These are phyloP conservation scores for Cornus kousa DNA, from an alignment of 148 eudicot species.

Conservation along the genomic window DNA sequence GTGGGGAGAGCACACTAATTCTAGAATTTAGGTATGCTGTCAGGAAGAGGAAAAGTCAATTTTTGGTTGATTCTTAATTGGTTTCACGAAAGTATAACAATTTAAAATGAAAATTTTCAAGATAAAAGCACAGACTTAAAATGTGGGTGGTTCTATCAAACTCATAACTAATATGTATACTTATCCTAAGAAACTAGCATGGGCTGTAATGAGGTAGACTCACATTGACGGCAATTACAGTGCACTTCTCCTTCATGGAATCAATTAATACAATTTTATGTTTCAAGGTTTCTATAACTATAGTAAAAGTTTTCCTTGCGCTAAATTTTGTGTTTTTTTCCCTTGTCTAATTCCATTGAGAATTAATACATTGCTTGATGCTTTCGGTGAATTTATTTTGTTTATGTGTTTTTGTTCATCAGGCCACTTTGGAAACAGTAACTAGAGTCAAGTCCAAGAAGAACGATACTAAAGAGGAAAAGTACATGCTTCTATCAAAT, in stretches of 20 bases:
- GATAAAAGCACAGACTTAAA: not conserved
- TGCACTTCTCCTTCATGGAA: not conserved
- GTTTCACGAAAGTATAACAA: too few species aligned
- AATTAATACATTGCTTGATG: not conserved
- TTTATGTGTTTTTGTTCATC: conserved; percentile 18
- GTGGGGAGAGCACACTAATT: not conserved
- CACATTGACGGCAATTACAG: not conserved
- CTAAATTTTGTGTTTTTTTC: conserved; percentile 3
- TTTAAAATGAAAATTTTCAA: too few species aligned
- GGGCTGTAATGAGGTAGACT: not conserved
- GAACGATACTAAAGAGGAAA: conserved; percentile 92
- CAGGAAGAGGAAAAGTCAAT: not conserved
- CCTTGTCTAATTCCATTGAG: not conserved
- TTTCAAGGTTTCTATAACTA: not conserved
- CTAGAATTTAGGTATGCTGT: not conserved
- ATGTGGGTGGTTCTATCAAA: not conserved
- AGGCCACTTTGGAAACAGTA: conserved; percentile 94
- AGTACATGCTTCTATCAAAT: conserved; percentile 43
- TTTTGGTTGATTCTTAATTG: too few species aligned
- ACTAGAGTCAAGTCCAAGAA: conserved; percentile 94
- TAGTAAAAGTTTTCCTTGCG: not conserved
- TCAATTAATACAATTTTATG: not conserved
- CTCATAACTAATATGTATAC: not conserved
- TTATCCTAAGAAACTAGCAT: not conserved
- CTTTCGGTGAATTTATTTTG: not conserved